Conservation (phyloP, 2,329 filamentous ascomycete species). For the Stagonosporopsis tanaceti region DNA sequence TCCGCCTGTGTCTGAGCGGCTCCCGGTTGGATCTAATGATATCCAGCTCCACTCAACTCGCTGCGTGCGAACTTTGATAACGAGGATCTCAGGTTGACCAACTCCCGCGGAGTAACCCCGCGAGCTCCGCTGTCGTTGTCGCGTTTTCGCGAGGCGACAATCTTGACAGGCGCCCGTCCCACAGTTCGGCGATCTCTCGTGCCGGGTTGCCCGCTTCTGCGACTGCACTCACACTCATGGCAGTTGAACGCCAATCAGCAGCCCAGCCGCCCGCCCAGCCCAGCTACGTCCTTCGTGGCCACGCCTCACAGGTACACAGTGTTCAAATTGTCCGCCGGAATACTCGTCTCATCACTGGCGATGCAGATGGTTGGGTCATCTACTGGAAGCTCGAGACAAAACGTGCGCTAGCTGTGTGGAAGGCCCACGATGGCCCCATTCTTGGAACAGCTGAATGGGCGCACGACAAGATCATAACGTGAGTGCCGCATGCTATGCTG, state of each 20-base stretch:
- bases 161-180: conserved; percentile 25
- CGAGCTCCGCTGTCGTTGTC: conserved; percentile 17
- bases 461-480: conserved; percentile 82
- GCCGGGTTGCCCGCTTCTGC: conserved; percentile 37
- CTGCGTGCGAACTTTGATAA: background rate
- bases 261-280: conserved; percentile 62
- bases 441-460: conserved; percentile 78
- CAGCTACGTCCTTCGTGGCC: conserved; percentile 81
- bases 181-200: conserved; percentile 38
- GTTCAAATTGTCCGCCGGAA: conserved; percentile 77
- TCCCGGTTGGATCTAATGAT: background rate
- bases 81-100: background rate
- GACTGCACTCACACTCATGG: conserved; percentile 41
- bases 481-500: conserved; percentile 51
- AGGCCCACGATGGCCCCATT: conserved; percentile 79
- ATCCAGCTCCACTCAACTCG: background rate
- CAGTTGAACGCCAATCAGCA: conserved; percentile 37
- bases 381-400: conserved; percentile 86
- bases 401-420: conserved; percentile 84
- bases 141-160: conserved; percentile 14
- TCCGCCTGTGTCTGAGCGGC: background rate
- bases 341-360: conserved; percentile 80
- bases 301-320: conserved; percentile 80
- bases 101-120: conserved; percentile 14
- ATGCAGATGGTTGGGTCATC: conserved; percentile 88